phyloP scores from a whole-genome alignment of 192 early-diverging fungal species.

The Dissophora globulifera region DNA sequence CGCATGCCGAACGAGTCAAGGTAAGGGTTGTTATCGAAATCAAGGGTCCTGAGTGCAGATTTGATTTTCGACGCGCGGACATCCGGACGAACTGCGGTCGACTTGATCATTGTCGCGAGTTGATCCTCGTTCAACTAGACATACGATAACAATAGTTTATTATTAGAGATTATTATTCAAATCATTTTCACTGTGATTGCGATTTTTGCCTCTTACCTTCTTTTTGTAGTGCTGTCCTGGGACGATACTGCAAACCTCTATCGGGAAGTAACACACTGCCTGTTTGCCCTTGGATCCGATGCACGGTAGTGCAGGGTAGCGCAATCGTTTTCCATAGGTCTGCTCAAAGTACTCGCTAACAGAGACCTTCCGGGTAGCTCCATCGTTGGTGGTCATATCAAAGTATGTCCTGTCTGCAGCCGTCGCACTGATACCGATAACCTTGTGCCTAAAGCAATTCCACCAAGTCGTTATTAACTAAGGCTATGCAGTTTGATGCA shows the following conservation, averaged over 20 bases:
- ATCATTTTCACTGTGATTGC: neutral
- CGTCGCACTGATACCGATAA: slow-evolving; percentile 47
- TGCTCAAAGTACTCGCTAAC: slow-evolving; percentile 74
- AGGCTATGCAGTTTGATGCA: too few relatives aligned
- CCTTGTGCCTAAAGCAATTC: slow-evolving; percentile 18
- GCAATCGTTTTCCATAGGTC: slow-evolving; percentile 70
- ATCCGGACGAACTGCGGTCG: slow-evolving; percentile 82
- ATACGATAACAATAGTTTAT: too few relatives aligned
- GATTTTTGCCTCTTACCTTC: slow-evolving; percentile 39
- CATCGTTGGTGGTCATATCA: slow-evolving; percentile 28
- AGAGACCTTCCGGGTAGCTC: slow-evolving; percentile 49
- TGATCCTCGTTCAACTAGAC: slow-evolving; percentile 82
- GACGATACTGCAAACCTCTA: slow-evolving; percentile 80
- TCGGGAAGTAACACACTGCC: slow-evolving; percentile 68
- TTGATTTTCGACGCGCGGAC: slow-evolving; percentile 81
- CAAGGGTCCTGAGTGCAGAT: slow-evolving; percentile 70
- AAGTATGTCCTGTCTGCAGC: slow-evolving; percentile 61
- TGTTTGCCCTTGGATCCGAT: slow-evolving; percentile 60
- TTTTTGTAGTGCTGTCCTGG: slow-evolving; percentile 78
- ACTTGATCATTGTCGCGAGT: slow-evolving; percentile 93
- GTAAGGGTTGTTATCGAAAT: slow-evolving; percentile 73
- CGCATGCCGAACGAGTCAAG: slow-evolving; percentile 77
- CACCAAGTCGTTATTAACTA: too few relatives aligned
- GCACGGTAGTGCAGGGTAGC: slow-evolving; percentile 77
- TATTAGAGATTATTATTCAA: too few relatives aligned